Percentiles rank a stretch among this genome's conserved stretches.
Conservation (phyloP, 2,329 filamentous ascomycete species). For the Fusarium sp. region DNA sequence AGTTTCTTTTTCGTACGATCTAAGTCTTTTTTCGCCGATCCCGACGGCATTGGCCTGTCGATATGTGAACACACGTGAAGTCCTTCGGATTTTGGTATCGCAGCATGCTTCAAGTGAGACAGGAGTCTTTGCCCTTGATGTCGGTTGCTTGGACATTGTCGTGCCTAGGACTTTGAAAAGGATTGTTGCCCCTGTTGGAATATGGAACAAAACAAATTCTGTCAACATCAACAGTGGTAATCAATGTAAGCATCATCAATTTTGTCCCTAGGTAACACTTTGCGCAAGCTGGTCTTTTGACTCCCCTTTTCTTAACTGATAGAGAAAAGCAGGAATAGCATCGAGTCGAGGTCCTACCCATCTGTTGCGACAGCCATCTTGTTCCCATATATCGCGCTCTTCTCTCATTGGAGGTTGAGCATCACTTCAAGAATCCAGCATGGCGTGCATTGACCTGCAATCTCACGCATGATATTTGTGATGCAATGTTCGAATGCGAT, state of each 20-base stretch:
- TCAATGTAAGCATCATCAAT: slow-evolving; percentile 23
- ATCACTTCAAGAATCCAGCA: background rate
- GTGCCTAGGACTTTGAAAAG: slow-evolving; percentile 17
- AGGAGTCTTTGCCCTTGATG: slow-evolving; percentile 7
- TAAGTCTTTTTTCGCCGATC: background rate
- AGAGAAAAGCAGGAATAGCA: background rate
- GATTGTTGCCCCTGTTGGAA: slow-evolving; percentile 17
- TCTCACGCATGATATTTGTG: background rate
- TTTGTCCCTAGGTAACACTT: background rate
- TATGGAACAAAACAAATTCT: slow-evolving; percentile 29
- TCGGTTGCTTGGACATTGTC: slow-evolving; percentile 21
- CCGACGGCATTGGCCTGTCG: background rate
- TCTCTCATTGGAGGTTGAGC: background rate
- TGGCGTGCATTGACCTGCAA: background rate
- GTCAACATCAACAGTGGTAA: slow-evolving; percentile 11
- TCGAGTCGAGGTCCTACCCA: background rate
- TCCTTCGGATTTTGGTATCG: slow-evolving; percentile 3
- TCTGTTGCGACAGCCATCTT: background rate
- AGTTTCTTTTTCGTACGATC: background rate
- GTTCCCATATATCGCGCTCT: background rate
- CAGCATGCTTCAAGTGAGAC: slow-evolving; percentile 22
- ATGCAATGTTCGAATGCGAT: background rate
- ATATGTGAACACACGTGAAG: slow-evolving; percentile 7
- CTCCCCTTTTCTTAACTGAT: background rate
- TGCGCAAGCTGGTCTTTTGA: background rate